Base-by-base conservation (phyloP, 2,329 filamentous ascomycete species). In the Capronia coronata region DNA sequence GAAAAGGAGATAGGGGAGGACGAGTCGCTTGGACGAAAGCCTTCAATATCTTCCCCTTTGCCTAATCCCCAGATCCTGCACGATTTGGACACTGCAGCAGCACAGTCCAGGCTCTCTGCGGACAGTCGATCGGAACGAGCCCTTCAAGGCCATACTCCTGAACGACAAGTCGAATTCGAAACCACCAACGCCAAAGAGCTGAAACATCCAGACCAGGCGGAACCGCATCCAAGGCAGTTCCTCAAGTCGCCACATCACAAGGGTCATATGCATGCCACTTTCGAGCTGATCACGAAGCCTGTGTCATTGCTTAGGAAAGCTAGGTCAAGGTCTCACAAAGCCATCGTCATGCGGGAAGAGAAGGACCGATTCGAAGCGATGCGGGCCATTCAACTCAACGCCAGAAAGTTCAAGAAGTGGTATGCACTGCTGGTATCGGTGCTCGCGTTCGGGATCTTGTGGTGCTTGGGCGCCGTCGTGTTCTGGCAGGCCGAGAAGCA, bases 401-500 rank as follows among this genome's bases (percentile, higher is more conserved):
- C 86, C 0, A 73, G 77, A 1, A 71, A 66, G 4, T 83, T 83
- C 59, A 82, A 86, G 48, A 79, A 81, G 27, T 95, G 88, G 87
- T 79, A 80, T 48, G 80, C 84, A 19, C 75, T 95, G 56, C 71
- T 74, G 2, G 73, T 86, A 27, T 93, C 87, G 0, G 68, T 82
- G 0, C 68, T 75, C 6, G 79, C 80, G 0, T 94, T 89, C 72
- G 68, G 83, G 0, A 67, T 84, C 0, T 75, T 96, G 8, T 95
- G 90, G 89, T 80, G 87, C 27, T 69, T 85, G 0, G 90, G 90
- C 2, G 88, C 88, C 1, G 72, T 82, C 11, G 77, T 93, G 8
- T 95, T 96, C 64, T 83, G 77, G 73, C 61, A 68, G 25, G 72
- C 77, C 0, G 83, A 86, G 57, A 62, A 68, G 7, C 59, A 74